phyloP scores from a whole-genome alignment of 202 grass and related monocot species.

The Alloteropsis angusta region DNA sequence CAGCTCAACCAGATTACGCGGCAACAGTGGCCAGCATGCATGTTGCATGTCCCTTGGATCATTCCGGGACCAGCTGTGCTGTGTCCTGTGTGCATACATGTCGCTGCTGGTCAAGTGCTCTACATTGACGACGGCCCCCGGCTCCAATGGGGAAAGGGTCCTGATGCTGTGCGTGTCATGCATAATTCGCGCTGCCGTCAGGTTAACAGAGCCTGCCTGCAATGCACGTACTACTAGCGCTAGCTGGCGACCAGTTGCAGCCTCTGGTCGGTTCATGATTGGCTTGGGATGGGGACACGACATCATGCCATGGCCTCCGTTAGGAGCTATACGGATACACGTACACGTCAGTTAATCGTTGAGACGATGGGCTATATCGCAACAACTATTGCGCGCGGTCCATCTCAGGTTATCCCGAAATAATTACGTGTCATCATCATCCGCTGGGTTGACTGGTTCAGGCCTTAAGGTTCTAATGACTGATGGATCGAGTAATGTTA shows the following conservation, averaged over 20 bases:
- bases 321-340: constrained; percentile 27
- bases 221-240: not conserved
- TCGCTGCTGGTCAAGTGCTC: not conserved
- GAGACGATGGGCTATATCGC: constrained; percentile 9
- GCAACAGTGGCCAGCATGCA: not conserved
- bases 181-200: not conserved
- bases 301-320: not conserved
- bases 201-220: not conserved
- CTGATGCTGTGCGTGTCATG: not conserved
- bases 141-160: not conserved
- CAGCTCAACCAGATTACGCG: not conserved
- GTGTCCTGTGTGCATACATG: not conserved
- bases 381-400: constrained; percentile 19
- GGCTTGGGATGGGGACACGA: constrained; percentile 7
- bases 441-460: not conserved
- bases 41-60: not conserved
- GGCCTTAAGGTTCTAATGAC: not conserved
- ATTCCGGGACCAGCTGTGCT: not conserved
- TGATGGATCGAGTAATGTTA: not conserved
- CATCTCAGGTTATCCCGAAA: not conserved
- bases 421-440: constrained; percentile 5
- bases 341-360: constrained; percentile 8
- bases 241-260: not conserved
- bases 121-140: not conserved
- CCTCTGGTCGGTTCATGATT: constrained; percentile 11